Base-by-base conservation (phyloP, 805 yeast genomes). In the Saccharomycopsis sp. region DNA sequence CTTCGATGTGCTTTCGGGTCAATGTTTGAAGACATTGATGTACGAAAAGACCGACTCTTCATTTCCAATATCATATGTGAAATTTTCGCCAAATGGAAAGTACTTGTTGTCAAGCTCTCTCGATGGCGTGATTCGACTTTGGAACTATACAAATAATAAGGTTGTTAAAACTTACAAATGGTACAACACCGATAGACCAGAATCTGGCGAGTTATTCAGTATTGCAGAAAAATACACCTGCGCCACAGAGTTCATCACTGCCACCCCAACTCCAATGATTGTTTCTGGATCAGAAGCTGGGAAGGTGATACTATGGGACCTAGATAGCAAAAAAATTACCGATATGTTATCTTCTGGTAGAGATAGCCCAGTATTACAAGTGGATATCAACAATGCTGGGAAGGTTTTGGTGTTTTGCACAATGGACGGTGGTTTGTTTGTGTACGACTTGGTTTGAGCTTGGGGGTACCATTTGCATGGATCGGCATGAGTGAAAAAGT, bases 1-100 rank as follows among this genome's bases (percentile, higher is more conserved):
- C 13, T 89, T 94, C 65, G 96, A 88, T 56, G 72, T 87, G 15
- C 80, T 74, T 36, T 71, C 94, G 0, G 96, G 96, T 4, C 95
- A 87, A 51, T 89, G 97, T 63, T 64, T 89, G 50, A 84, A 88
- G 54, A 92, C 97, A 0, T 60, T 89, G 50, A 85, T 88, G 26
- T 83, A 79, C 53, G 89, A 82, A 44, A 76, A 78, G 49, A 73
- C 72, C 36, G 77, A 80, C 29, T 78, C 83, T 1, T 73, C 82
- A 12, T 80, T 75, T 53, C 96, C 97, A 0, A 80, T 89, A 4
- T 72, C 84, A 17, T 68, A 71, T 48, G 88, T 86, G 2, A 65
- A 68, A 42, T 73, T 84, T 50, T 73, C 92, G 0, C 88, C 88
- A 4, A 89, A 88, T 57, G 87, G 92, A 12, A 77, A 75, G 50